Evolutionary conservation across 2,329 filamentous ascomycete genomes (phyloP).

Genomic region (Coniochaeta pulveracea): DNA sequence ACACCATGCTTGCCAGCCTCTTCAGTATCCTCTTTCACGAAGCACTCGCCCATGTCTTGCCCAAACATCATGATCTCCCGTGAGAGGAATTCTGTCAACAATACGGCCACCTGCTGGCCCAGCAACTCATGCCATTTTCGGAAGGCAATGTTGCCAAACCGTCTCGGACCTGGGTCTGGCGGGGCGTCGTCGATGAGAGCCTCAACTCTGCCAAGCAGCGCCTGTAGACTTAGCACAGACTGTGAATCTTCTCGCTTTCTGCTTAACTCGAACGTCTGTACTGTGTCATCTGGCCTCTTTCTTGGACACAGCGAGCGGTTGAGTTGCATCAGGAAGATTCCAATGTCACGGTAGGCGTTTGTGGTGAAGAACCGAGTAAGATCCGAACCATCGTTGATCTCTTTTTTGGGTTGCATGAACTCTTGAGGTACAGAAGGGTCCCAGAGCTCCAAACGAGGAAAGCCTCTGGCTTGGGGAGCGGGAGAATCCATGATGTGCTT

Average conservation of each 20-base stretch:
- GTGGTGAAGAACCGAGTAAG: constrained; percentile 71
- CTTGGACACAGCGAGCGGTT: constrained; percentile 77
- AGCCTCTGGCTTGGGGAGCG: constrained; percentile 5
- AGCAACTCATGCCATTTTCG: constrained; percentile 69
- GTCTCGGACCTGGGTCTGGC: constrained; percentile 71
- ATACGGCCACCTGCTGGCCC: constrained; percentile 40
- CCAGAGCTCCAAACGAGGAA: constrained; percentile 33
- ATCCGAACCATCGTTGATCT: constrained; percentile 76
- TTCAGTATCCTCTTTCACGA: no score
- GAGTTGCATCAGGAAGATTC: constrained; percentile 78
- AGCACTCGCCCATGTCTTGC: background rate
- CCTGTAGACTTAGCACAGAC: constrained; percentile 52
- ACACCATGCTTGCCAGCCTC: no score
- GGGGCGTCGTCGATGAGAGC: constrained; percentile 66
- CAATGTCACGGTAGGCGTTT: constrained; percentile 77
- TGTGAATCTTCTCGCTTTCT: constrained; percentile 31
- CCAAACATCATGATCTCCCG: constrained; percentile 15
- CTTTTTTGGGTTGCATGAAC: constrained; percentile 63
- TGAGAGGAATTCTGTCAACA: constrained; percentile 48
- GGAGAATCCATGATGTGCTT: no score
- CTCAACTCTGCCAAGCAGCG: constrained; percentile 53
- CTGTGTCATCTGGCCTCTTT: constrained; percentile 21
- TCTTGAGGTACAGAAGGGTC: constrained; percentile 33
- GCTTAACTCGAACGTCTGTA: constrained; percentile 34
- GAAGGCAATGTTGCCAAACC: constrained; percentile 90